These are phyloP conservation scores for Verticillium longisporum DNA, from an alignment of 2,329 filamentous ascomycete genomes.

Conservation along the genomic window DNA sequence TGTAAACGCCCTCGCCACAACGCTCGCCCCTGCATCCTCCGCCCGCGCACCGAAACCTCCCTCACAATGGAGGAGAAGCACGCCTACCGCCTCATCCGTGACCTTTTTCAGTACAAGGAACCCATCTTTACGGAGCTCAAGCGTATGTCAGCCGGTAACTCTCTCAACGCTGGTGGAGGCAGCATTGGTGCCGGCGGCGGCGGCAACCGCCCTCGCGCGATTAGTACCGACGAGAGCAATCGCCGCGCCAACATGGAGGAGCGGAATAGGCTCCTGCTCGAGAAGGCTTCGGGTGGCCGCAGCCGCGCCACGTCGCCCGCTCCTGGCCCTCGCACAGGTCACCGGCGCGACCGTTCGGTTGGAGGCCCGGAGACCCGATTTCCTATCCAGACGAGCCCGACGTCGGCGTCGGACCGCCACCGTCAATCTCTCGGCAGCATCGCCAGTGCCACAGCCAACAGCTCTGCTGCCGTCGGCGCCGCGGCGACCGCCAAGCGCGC, in stretches of 20 bases:
- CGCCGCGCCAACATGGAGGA: constrained; percentile 92
- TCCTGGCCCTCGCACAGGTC: constrained; percentile 45
- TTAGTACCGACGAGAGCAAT: constrained; percentile 94
- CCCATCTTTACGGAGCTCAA: constrained; percentile 94
- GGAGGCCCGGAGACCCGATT: constrained; percentile 72
- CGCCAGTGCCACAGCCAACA: constrained; percentile 21
- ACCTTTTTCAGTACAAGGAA: constrained; percentile 90
- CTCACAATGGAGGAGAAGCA: constrained; percentile 95
- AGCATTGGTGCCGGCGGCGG: constrained; percentile 13
- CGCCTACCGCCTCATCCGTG: constrained; percentile 80
- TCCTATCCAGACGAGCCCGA: constrained; percentile 68
- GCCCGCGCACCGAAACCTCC: constrained; percentile 79
- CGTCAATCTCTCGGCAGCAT: constrained; percentile 44
- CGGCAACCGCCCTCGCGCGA: constrained; percentile 65
- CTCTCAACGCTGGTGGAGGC: constrained; percentile 38
- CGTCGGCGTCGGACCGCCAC: constrained; percentile 43
- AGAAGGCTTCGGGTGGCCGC: constrained; percentile 55
- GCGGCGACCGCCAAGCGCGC: constrained; percentile 42
- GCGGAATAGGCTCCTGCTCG: constrained; percentile 73
- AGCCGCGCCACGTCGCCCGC: constrained; percentile 70
- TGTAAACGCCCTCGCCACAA: constrained; percentile 63
- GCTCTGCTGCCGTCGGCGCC: neutral
- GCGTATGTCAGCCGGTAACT: constrained; percentile 68
- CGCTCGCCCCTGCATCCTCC: constrained; percentile 77
- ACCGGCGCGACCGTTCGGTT: constrained; percentile 76